Evolutionary conservation across 768 basidiomycete genomes (phyloP).

Genomic region (Boletus pseudo-olivaceus): DNA sequence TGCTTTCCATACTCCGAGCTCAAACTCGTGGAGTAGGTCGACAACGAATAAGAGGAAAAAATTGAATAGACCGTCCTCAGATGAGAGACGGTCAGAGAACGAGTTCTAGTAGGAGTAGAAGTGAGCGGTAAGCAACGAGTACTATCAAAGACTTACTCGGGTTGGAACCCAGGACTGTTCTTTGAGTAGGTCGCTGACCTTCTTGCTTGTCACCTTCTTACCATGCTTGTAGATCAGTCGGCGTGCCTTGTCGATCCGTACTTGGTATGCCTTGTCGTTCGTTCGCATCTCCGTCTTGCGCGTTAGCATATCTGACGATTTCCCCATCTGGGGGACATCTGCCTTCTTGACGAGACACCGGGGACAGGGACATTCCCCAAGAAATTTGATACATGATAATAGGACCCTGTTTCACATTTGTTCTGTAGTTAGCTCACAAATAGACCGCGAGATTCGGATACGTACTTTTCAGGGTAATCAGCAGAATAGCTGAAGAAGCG

Average conservation of each 20-base stretch:
- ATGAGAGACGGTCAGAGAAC: not conserved
- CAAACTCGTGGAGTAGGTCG: not conserved
- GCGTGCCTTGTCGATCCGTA: not conserved
- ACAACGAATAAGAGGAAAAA: not conserved
- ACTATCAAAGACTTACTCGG: too few species aligned
- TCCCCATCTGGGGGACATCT: not conserved
- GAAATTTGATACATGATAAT: not conserved
- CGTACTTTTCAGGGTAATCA: constrained; percentile 10
- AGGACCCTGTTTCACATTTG: not conserved
- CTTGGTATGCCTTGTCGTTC: not conserved
- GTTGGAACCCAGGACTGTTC: not conserved
- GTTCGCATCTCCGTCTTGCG: rapidly evolving
- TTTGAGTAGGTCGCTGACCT: not conserved
- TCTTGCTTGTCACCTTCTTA: not conserved
- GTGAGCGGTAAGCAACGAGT: too few species aligned
- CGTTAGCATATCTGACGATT: not conserved
- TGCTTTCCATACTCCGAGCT: not conserved
- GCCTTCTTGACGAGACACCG: not conserved
- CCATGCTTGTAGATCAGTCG: not conserved
- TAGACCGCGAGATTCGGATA: too few species aligned
- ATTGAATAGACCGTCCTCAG: not conserved
- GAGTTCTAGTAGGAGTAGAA: too few species aligned
- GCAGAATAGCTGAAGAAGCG: not conserved
- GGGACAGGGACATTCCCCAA: constrained; percentile 1
- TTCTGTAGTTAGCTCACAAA: not conserved